phyloP scores from a whole-genome alignment of 345 rosid species.

The Lumnitzera littorea region DNA sequence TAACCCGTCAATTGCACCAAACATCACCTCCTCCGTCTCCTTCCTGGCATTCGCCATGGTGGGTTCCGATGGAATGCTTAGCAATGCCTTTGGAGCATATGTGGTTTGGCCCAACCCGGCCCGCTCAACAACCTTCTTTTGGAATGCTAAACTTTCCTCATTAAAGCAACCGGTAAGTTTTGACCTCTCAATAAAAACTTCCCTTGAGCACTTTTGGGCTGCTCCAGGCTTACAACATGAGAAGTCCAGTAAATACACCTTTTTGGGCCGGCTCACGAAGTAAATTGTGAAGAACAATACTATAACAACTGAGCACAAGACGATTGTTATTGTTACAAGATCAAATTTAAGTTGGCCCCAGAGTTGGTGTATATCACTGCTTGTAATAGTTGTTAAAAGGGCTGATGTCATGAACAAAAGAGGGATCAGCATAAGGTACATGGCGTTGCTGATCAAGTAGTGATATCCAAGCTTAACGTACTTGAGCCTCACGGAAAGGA shows the following conservation, averaged over 20 bases:
- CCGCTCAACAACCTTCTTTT: constrained; percentile 25
- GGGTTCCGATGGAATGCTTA: constrained; percentile 28
- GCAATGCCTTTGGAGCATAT: constrained; percentile 23
- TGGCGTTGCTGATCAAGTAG: constrained; percentile 27
- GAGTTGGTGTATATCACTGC: constrained; percentile 5
- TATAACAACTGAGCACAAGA: constrained; percentile 10
- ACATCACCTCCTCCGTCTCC: constrained; percentile 35
- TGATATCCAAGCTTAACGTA: constrained; percentile 31
- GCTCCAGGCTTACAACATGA: constrained; percentile 29
- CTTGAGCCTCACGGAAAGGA: constrained; percentile 6
- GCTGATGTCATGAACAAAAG: constrained; percentile 2
- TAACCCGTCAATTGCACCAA: constrained; percentile 41
- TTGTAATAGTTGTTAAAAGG: constrained; percentile 13
- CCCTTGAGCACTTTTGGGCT: constrained; percentile 15
- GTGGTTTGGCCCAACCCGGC: constrained; percentile 28
- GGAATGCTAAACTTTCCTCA: constrained; percentile 22
- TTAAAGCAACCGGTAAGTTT: constrained; percentile 9
- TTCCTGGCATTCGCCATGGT: constrained; percentile 32
- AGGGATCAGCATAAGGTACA: constrained; percentile 18
- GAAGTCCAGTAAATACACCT: constrained; percentile 24
- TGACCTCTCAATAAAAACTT: constrained; percentile 9
- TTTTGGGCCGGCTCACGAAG: constrained; percentile 18
- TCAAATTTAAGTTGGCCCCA: constrained; percentile 12
- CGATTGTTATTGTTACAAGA: constrained; percentile 1
- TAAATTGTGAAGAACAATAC: constrained; percentile 11